Evolutionary conservation across 2,329 filamentous ascomycete genomes (phyloP).

Genomic region (Trichoderma brevicompactum): DNA sequence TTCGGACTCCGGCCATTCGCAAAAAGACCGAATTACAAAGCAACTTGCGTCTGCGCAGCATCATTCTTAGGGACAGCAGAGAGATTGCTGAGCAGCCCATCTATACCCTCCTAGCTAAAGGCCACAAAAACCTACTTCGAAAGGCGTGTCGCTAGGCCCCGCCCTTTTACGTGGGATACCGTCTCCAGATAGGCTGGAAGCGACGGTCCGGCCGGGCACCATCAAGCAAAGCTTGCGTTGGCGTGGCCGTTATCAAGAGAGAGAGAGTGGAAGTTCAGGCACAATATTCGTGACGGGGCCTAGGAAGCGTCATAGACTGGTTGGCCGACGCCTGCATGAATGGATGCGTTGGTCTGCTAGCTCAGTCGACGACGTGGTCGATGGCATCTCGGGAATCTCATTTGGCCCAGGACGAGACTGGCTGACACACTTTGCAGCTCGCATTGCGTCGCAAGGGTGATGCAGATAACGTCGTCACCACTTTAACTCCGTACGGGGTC

Average conservation of each 20-base stretch:
- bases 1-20: constrained; percentile 20
- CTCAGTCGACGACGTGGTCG: not conserved
- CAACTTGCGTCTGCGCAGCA: constrained; percentile 15
- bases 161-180: not conserved
- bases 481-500: constrained; percentile 7
- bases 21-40: constrained; percentile 25
- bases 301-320: constrained; percentile 5
- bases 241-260: constrained; percentile 2
- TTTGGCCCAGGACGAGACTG: not conserved
- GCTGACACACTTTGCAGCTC: not conserved
- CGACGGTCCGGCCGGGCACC: not conserved
- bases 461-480: constrained; percentile 24
- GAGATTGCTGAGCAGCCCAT: not conserved
- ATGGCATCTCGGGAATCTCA: not conserved
- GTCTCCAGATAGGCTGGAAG: constrained; percentile 23
- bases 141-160: constrained; percentile 14
- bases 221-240: not conserved
- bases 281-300: constrained; percentile 1
- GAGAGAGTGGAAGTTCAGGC: constrained; percentile 3
- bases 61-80: not conserved
- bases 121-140: not conserved
- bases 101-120: not conserved
- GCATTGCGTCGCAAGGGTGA: constrained; percentile 2
- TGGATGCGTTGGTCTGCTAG: constrained; percentile 6
- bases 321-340: constrained; percentile 21